phyloP scores from a whole-genome alignment of 2,329 filamentous ascomycete genomes.

The Aspergillus japonicus region DNA sequence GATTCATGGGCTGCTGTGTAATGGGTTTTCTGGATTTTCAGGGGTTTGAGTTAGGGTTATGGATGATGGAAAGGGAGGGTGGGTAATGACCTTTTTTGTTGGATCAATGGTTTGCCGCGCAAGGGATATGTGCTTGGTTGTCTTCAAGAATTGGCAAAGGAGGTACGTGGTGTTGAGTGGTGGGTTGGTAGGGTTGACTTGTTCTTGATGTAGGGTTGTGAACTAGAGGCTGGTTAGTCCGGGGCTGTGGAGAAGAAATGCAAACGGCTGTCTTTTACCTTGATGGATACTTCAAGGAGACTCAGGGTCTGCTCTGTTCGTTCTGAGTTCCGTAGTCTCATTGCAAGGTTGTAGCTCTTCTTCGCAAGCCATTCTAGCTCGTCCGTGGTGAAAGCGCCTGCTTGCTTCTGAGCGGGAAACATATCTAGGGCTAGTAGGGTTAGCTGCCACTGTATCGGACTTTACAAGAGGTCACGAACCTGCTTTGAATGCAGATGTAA shows the following conservation, averaged over 20 bases:
- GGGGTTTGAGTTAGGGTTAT: slow-evolving; percentile 8
- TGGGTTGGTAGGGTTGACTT: slow-evolving; percentile 17
- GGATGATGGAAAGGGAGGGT: background rate
- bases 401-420: slow-evolving; percentile 41
- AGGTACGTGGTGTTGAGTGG: slow-evolving; percentile 58
- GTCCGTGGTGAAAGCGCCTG: slow-evolving; percentile 56
- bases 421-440: slow-evolving; percentile 43
- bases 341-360: slow-evolving; percentile 74
- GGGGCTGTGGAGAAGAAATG: background rate
- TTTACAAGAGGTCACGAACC: slow-evolving; percentile 36
- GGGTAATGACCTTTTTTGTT: slow-evolving; percentile 38
- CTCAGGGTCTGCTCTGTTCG: slow-evolving; percentile 54
- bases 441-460: slow-evolving; percentile 38
- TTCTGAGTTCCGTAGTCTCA: slow-evolving; percentile 63
- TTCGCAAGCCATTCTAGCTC: slow-evolving; percentile 84
- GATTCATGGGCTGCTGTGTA: slow-evolving; percentile 64
- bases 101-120: slow-evolving; percentile 47
- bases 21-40: slow-evolving; percentile 50
- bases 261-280: slow-evolving; percentile 30
- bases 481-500: slow-evolving; percentile 57
- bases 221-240: slow-evolving; percentile 44
- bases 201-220: slow-evolving; percentile 37
- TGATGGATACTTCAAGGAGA: slow-evolving; percentile 51
- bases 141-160: slow-evolving; percentile 68
- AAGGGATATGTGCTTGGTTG: slow-evolving; percentile 47